Conservation (phyloP, 2,329 filamentous ascomycete genomes). For the Teratosphaeria destructans region DNA sequence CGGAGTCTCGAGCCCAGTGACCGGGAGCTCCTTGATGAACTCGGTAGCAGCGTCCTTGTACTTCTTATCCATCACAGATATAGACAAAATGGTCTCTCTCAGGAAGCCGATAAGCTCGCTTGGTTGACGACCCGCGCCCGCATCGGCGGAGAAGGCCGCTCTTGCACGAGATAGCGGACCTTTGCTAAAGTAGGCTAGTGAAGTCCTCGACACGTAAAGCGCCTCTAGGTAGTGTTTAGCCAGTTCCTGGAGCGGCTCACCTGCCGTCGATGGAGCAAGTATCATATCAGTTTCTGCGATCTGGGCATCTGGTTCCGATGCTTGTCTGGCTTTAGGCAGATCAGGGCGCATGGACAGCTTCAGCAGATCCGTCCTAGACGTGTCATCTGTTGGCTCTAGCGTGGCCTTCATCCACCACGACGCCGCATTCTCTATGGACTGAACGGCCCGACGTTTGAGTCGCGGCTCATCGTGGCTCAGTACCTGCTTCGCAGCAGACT, state of each 20-base stretch:
- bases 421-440: conserved; percentile 5
- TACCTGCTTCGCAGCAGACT: conserved; percentile 18
- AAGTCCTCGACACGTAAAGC: conserved; percentile 49
- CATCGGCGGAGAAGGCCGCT: conserved; percentile 51
- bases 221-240: conserved; percentile 32
- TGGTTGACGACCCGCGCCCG: conserved; percentile 42
- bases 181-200: conserved; percentile 74
- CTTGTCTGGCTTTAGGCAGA: background rate
- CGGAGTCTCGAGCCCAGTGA: conserved; percentile 7
- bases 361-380: background rate
- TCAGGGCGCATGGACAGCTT: background rate
- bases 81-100: conserved; percentile 31
- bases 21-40: conserved; percentile 47
- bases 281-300: background rate
- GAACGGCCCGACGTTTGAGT: conserved; percentile 10
- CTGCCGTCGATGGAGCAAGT: background rate
- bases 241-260: conserved; percentile 17
- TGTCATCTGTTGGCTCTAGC: conserved; percentile 1
- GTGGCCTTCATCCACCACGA: conserved; percentile 17
- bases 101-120: conserved; percentile 57
- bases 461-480: conserved; percentile 19
- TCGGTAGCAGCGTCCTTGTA: conserved; percentile 61
- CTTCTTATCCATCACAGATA: conserved; percentile 63
- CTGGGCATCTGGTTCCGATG: no score
- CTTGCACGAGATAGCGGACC: conserved; percentile 66